Evolutionary conservation across 2,329 filamentous ascomycete genomes (phyloP).

Genomic region (Verticillium nonalfalfae): DNA sequence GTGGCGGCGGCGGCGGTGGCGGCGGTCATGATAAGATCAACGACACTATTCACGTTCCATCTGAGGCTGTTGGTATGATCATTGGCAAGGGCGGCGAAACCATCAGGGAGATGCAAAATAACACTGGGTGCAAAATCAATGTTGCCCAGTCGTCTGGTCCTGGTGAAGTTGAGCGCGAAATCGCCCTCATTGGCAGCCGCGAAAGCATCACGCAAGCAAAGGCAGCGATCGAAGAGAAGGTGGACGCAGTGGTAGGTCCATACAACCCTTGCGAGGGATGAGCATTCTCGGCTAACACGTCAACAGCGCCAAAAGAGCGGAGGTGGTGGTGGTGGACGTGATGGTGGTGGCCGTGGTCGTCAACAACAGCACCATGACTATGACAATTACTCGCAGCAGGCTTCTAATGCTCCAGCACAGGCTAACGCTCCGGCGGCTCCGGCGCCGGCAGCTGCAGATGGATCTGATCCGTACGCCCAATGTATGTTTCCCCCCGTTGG

Average conservation of each 20-base stretch:
- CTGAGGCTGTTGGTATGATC: slow-evolving; percentile 92
- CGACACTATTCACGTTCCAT: slow-evolving; percentile 79
- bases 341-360: slow-evolving; percentile 34
- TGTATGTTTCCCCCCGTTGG: slow-evolving; percentile 44
- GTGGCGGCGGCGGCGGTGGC: slow-evolving; percentile 24
- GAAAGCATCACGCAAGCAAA: slow-evolving; percentile 78
- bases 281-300: slow-evolving; percentile 18
- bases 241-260: slow-evolving; percentile 73
- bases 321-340: slow-evolving; percentile 35
- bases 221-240: slow-evolving; percentile 82
- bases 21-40: slow-evolving; percentile 61
- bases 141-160: slow-evolving; percentile 76
- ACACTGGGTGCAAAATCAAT: slow-evolving; percentile 89
- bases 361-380: slow-evolving; percentile 42
- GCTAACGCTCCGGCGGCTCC: slow-evolving; percentile 35
- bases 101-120: slow-evolving; percentile 87
- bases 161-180: slow-evolving; percentile 75
- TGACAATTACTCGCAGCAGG: slow-evolving; percentile 46
- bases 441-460: slow-evolving; percentile 39
- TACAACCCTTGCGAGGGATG: not conserved
- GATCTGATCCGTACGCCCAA: slow-evolving; percentile 66
- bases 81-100: slow-evolving; percentile 93
- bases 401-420: slow-evolving; percentile 25
- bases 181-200: slow-evolving; percentile 72
- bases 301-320: slow-evolving; percentile 47